A percentile compares a stretch with the other conserved stretches of the same genome.
Evolutionary conservation across 768 basidiomycete genomes (phyloP).

Genomic region (Lactarius hengduanensis): DNA sequence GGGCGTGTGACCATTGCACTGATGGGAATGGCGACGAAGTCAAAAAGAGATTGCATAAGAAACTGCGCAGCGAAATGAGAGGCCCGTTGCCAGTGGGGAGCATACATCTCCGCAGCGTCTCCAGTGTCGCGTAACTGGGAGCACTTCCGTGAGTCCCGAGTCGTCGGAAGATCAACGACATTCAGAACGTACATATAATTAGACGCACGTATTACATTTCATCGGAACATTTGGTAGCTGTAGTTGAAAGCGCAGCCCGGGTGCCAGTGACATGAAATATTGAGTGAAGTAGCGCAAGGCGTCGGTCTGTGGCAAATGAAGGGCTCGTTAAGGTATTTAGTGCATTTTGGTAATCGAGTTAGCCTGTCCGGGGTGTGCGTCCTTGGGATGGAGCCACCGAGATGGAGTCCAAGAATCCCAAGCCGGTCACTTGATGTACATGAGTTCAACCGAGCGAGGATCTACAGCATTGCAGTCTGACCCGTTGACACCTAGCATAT

Average conservation of each 20-base stretch:
- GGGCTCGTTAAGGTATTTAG: too few species aligned
- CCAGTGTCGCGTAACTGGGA: neutral
- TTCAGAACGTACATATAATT: neutral
- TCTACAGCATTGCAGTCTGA: too few species aligned
- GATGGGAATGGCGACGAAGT: neutral
- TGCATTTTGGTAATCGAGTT: neutral
- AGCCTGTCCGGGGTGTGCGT: neutral
- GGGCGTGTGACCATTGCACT: neutral
- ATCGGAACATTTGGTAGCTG: neutral
- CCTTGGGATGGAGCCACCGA: neutral
- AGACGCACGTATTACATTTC: neutral
- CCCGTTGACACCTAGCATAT: too few species aligned
- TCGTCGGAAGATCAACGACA: neutral
- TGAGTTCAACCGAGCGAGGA: too few species aligned
- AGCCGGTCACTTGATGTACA: neutral
- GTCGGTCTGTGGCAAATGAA: too few species aligned
- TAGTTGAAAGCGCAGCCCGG: neutral
- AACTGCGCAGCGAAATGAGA: neutral
- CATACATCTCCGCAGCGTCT: neutral
- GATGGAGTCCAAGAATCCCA: neutral
- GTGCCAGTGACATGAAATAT: neutral
- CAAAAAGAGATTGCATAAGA: neutral
- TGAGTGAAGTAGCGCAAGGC: neutral
- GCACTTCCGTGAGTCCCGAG: neutral
- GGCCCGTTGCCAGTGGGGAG: neutral